Evolutionary conservation across 2,329 filamentous ascomycete species (phyloP).

Genomic region (Diaporthe citriasiana): DNA sequence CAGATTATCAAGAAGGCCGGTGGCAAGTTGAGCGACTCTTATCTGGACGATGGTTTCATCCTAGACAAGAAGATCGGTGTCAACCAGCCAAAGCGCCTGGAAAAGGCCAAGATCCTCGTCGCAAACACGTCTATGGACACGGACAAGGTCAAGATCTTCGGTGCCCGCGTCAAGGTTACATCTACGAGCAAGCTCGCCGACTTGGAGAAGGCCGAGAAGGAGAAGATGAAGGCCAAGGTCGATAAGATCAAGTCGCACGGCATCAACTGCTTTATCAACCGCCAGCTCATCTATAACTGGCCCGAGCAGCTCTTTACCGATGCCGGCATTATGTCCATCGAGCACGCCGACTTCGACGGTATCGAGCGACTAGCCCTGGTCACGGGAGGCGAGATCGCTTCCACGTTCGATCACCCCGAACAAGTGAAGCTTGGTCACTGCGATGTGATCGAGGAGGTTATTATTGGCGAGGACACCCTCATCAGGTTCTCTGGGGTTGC

Average conservation of each 20-base stretch:
- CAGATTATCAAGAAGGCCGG: constrained; percentile 99
- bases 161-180: constrained; percentile 95
- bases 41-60: constrained; percentile 98
- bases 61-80: constrained; percentile 99
- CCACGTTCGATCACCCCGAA: constrained; percentile 97
- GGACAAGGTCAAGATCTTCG: constrained; percentile 99
- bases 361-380: constrained; percentile 96
- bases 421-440: constrained; percentile 96
- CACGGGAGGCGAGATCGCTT: constrained; percentile 96
- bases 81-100: constrained; percentile 96
- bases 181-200: constrained; percentile 98
- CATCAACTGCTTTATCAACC: constrained; percentile 99
- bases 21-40: constrained; percentile 97
- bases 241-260: constrained; percentile 99
- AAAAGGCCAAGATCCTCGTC: constrained; percentile 98
- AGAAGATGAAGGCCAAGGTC: constrained; percentile 99
- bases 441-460: constrained; percentile 96
- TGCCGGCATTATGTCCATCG: constrained; percentile 97
- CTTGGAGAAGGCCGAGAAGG: constrained; percentile 95
- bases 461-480: constrained; percentile 96
- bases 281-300: constrained; percentile 99
- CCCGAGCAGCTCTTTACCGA: constrained; percentile 98
- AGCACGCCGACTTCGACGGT: constrained; percentile 98
- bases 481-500: constrained; percentile 98
- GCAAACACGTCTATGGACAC: constrained; percentile 99